Conservation (phyloP, 2,329 filamentous ascomycete genomes). For the Gremmenia infestans region DNA sequence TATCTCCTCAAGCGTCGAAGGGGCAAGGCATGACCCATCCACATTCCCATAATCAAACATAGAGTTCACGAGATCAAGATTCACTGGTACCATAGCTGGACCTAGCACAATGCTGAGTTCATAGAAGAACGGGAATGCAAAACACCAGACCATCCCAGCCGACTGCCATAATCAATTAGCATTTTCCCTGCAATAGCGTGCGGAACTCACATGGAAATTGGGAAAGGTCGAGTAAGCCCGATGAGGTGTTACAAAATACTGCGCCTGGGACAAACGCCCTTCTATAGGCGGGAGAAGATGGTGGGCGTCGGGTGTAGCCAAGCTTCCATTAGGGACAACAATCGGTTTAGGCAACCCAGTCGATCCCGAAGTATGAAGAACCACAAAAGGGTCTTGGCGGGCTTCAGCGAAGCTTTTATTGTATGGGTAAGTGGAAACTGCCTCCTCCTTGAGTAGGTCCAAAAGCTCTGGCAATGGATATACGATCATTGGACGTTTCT, state of each 20-base stretch:
- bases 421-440: slow-evolving; percentile 25
- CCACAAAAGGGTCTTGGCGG: slow-evolving; percentile 34
- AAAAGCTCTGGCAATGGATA: slow-evolving; percentile 26
- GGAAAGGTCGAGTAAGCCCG: no score
- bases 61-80: slow-evolving; percentile 22
- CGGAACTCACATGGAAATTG: no score
- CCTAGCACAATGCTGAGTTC: slow-evolving; percentile 24
- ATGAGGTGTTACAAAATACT: slow-evolving; percentile 48
- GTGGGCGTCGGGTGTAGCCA: slow-evolving; percentile 24
- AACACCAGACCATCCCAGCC: slow-evolving; percentile 16
- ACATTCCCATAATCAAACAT: slow-evolving; percentile 23
- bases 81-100: slow-evolving; percentile 15
- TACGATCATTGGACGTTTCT: slow-evolving; percentile 6
- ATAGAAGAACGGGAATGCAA: slow-evolving; percentile 5
- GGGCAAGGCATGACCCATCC: slow-evolving; percentile 19
- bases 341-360: slow-evolving; percentile 41
- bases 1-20: slow-evolving; percentile 20
- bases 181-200: no score
- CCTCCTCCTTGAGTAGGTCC: slow-evolving; percentile 26
- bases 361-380: slow-evolving; percentile 40
- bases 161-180: background rate
- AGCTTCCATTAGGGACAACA: slow-evolving; percentile 15
- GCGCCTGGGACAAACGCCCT: slow-evolving; percentile 63
- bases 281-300: slow-evolving; percentile 15
- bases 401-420: slow-evolving; percentile 33